Evolutionary conservation across 208 protist species (phyloP), one percentile per base, ranked within the genome.

Genomic region (Acanthamoeba triangularis): DNA sequence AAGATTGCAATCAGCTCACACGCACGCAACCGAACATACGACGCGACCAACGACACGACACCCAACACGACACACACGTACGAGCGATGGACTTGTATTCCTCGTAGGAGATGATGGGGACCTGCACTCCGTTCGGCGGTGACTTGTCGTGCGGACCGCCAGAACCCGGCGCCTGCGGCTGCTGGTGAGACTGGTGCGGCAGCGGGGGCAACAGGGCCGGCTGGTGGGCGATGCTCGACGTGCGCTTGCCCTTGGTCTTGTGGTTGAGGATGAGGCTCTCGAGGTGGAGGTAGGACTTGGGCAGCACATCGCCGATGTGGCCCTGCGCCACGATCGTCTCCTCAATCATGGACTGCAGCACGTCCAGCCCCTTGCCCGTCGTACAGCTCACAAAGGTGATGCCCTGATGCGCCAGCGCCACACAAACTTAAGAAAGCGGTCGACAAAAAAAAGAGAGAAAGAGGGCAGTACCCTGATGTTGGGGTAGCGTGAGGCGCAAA

Each of bases 61-160:
- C 52, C n/a, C 2, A 65, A n/a, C n/a, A n/a, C 59, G 5, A 0
- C 8, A 65, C 59, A 65, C 59, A 37, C 65, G 65, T 56, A 54
- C 65, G 25, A 6, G 90, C 90, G 37, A 94, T 54, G 59, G 90
- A 72, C 90, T 82, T 82, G 90, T 94, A 94, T 30, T 94, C 90
- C 23, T 94, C 65, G 37, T 52, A 94, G 25, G 59, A 52, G 33
- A 94, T 74, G 72, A 94, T 72, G 25, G 87, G 87, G 13, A 72
- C 65, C 65, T 72, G 65, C 65, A 37, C 65, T 2, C 30, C 65
- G 30, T 20, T 72, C 16, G n/a, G 11, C 0, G 30, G 1, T 7
- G 65, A 14, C 30, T 72, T 72, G 65, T 72, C 65, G 35, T 72
- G 65, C 65, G n/a, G 23, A 25, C 52, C 52, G 52, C 52, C 52